Evolutionary conservation across 148 eudicot genomes (phyloP), one percentile per base, ranked within the genome.

Genomic region (Chenopodium quinoa): DNA sequence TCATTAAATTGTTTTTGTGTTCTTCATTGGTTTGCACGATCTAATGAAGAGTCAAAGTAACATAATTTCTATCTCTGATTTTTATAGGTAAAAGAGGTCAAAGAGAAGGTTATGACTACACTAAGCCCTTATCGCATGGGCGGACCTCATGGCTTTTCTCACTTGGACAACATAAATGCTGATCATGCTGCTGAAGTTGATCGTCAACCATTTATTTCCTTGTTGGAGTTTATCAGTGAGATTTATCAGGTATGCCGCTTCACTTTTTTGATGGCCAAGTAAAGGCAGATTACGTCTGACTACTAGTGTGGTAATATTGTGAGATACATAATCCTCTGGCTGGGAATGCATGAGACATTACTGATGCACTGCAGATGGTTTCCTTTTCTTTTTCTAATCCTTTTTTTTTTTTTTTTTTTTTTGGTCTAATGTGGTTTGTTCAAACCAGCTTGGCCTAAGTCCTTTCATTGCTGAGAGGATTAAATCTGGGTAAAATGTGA

Each of bases 191-290:
- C 84, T 79, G 93, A 88, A 78, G 72, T 84, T 69, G 78, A 85
- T 63, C 85, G 75, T 80, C 94, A 88, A 65, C 90, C 97, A 69
- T 96, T 93, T 88, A 91, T 96, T 48, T 96, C 97, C 71, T 90
- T 96, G 69, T 87, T 96, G 84, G 98, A 92, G 90, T 92, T 96
- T 89, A 94, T 93, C 78, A 91, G 99, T 89, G 97, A 92, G 82
- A 91, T 96, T 82, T 96, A 96, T 90, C 91, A 96, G 99, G 99
- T 93, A 71, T 71, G 87, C 58, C 65, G 23, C 17, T 32, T 66
- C 63, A 73, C 48, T 54, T 56, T 56, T 64, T 52, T 52, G 73
- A 64, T 47, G n/a, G 31, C 29, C 48, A 3, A 29, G 4, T 37
- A 27, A 46, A 27, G 8, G 9, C 8, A 40, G 68, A 63, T 12